Percentiles rank a stretch among this genome's conserved stretches.
phyloP scores from a whole-genome alignment of 2,329 filamentous ascomycete genomes.

The Dendrostoma leiphaemia region DNA sequence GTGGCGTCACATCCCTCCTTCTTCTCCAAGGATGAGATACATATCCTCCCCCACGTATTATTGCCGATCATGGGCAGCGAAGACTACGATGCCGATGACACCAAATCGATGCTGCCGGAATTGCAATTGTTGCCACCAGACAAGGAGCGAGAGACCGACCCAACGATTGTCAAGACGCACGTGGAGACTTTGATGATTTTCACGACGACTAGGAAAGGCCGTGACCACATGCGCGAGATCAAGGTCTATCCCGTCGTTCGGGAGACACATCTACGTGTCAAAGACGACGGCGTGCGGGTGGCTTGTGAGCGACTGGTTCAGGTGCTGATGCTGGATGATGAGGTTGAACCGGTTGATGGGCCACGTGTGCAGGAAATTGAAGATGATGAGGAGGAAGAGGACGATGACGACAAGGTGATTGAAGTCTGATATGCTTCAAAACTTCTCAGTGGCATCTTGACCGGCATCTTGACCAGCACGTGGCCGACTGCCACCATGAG shows the following conservation, averaged over 20 bases:
- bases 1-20: slow-evolving; percentile 69
- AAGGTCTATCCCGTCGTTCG: slow-evolving; percentile 88
- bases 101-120: slow-evolving; percentile 81
- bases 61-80: slow-evolving; percentile 86
- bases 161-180: slow-evolving; percentile 77
- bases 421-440: slow-evolving; percentile 43
- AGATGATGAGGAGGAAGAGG: slow-evolving; percentile 52
- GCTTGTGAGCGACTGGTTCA: slow-evolving; percentile 89
- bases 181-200: slow-evolving; percentile 84
- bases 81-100: slow-evolving; percentile 85
- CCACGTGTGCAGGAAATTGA: slow-evolving; percentile 39
- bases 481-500: neutral
- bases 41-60: slow-evolving; percentile 84
- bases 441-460: neutral
- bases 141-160: slow-evolving; percentile 79
- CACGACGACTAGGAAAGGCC: slow-evolving; percentile 72
- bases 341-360: slow-evolving; percentile 40
- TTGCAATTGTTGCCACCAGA: slow-evolving; percentile 86
- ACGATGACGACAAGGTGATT: slow-evolving; percentile 54
- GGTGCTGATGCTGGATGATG: slow-evolving; percentile 74
- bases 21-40: slow-evolving; percentile 68
- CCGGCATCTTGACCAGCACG: neutral
- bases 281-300: slow-evolving; percentile 78
- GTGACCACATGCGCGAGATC: slow-evolving; percentile 70
- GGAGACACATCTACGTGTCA: slow-evolving; percentile 76